Percentiles rank a stretch among this genome's conserved stretches.
phyloP scores from a whole-genome alignment of 208 protist genomes.

The Jaenimonas drosophilae region DNA sequence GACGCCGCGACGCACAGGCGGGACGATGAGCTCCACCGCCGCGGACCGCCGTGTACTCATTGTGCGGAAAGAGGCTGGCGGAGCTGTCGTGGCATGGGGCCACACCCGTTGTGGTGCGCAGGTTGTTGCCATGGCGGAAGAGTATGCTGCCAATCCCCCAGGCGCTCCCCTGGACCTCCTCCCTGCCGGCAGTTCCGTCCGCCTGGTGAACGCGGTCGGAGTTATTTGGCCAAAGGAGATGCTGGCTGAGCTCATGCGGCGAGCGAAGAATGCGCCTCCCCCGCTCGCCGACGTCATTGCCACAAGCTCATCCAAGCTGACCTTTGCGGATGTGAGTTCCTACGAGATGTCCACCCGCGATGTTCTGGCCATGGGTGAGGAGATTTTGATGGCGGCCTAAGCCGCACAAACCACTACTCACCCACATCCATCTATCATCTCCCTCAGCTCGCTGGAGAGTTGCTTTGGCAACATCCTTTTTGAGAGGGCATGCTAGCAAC shows the following conservation, averaged over 20 bases:
- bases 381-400: conserved; percentile 11
- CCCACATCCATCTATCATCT: too few relatives aligned
- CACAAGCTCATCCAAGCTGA: conserved; percentile 14
- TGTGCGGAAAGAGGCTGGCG: too few relatives aligned
- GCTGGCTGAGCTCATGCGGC: conserved; percentile 21
- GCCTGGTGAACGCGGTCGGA: conserved; percentile 3
- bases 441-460: too few relatives aligned
- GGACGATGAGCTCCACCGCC: neutral
- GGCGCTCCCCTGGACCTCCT: neutral
- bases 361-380: conserved; percentile 25
- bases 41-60: too few relatives aligned
- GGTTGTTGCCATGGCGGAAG: neutral
- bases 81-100: too few relatives aligned
- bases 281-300: conserved; percentile 12
- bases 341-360: conserved; percentile 47
- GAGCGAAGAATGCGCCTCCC: conserved; percentile 17
- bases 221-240: conserved; percentile 67
- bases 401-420: too few relatives aligned
- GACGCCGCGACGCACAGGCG: neutral
- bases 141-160: neutral
- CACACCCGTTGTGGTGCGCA: too few relatives aligned
- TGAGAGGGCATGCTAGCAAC: too few relatives aligned
- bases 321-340: conserved; percentile 22
- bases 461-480: too few relatives aligned
- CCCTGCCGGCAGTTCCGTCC: neutral